Base-by-base conservation (phyloP, 768 basidiomycete genomes). In the Kwoniella sp. region DNA sequence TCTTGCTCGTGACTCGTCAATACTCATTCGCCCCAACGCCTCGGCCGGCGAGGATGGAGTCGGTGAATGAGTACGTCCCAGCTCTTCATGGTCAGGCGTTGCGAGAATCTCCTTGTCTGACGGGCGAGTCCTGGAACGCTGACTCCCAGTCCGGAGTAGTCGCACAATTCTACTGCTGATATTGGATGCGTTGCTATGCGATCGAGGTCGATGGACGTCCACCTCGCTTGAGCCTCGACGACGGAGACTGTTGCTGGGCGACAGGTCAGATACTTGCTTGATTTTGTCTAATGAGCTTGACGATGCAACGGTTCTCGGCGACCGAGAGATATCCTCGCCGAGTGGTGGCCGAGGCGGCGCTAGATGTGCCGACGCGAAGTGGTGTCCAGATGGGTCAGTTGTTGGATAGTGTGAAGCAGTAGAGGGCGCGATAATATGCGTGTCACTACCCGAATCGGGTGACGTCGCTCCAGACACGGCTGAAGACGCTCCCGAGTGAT, bases 131-230 rank as follows among this genome's bases (percentile, higher is more conserved):
- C 59, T 42, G 19, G 45, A 52, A 5, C 50, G 62, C 33, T 67
- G 65, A 56, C 57, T 62, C 5, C 59, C 38, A 17, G 49, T 64
- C 6, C 72, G 55, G 14, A 71, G 56, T 12, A 71, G 46, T 26
- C 60, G 50, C 11, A 53, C 65, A 15, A 73, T 43, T 39, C 67
- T 70, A 41, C 57, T 56, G 27, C 63, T 61, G 11, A 73, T 57
- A 32, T 60, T 62, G 12, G 57, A 62, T 11, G 69, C 71, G 31
- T 64, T 69, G 32, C 67, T 70, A 15, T 67, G 57, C n/a, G 70
- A 61, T 22, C 70, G 56, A 26, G 65, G 59, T 20, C 70, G 60
- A 22, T 57, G 59, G 1, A 46, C 47, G 22, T 67, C 68, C 27
- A 57, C 40, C 38, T 67, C 69, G 38, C 49, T 53, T 2, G 61